Evolutionary conservation across 495 filamentous ascomycete genomes (phyloP), one percentile per base, ranked within the genome.

Genomic region (Pyrenula aspistea): DNA sequence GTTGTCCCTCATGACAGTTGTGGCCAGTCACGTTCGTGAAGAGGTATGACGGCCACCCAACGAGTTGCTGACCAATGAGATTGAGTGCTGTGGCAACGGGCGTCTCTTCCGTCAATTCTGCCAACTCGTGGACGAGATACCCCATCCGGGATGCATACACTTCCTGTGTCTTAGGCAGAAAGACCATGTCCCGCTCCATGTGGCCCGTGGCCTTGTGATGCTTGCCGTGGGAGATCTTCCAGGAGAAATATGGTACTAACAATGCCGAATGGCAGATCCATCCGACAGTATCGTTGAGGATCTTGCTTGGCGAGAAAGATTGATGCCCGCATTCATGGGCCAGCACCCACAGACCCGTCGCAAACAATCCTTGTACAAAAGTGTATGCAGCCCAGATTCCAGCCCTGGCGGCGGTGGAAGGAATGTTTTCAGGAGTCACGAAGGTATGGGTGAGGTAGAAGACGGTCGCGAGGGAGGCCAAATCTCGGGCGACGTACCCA

Each of bases 181-280:
- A 96, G 57, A 96, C 93, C 90, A 96, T 96, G 72, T 98, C 93
- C 62, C 91, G 88, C 68, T 92, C 89, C 63, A 98, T 77, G 79
- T 98, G 80, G 59, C 91, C 93, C 48, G 93, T 98, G 53, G 90
- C 89, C 78, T 96, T 91, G 80, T 95, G 89, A 76, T 95, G 89
- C 80, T 91, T 90, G 69, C 87, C 83, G 74, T 95, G 89, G 59
- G 87, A 89, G 71, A 93, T 86, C 75, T 92, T 90, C 89, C 89
- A 95, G 61, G 87, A 89, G 73, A 90, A 93, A 74, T 91, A 95
- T 23, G 89, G 89, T 23, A 93, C 89, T 31, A 94, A 73, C 54
- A 95, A 76, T 36, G 83, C 73, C 19, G 88, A 92, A 71, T 95
- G 89, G 59, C 88, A 80, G 67, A 90, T 66, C 83, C 87, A 92